phyloP scores from a whole-genome alignment of 305 asterid genomes.

The Fraxinus greggii region DNA sequence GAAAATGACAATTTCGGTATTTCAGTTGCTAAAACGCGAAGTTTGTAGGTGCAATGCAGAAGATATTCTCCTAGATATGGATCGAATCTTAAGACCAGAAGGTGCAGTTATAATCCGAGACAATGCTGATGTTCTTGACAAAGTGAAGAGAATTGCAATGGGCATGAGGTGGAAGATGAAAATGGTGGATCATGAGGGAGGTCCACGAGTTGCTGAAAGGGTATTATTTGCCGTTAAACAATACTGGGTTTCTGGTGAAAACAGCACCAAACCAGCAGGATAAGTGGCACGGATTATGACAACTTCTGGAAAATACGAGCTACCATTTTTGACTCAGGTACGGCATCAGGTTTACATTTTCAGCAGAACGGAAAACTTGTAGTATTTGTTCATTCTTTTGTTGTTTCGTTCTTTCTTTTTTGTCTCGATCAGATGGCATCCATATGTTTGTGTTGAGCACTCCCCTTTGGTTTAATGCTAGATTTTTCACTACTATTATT shows the following conservation, averaged over 20 bases:
- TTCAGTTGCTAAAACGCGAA: neutral
- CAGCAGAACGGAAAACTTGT: neutral
- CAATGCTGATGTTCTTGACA: constrained; percentile 31
- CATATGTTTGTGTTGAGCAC: neutral
- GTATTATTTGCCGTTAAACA: constrained; percentile 39
- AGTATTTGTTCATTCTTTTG: neutral
- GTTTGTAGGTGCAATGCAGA: constrained; percentile 39
- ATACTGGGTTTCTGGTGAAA: constrained; percentile 39
- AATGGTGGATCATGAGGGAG: constrained; percentile 47
- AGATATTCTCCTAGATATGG: constrained; percentile 55
- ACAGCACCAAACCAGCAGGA: constrained; percentile 16
- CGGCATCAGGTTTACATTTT: neutral
- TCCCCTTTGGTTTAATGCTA: neutral
- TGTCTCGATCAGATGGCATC: neutral
- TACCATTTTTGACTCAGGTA: neutral
- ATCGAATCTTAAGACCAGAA: constrained; percentile 53
- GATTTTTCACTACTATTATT: no score
- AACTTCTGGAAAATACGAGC: neutral
- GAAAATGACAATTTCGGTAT: neutral
- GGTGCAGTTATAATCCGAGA: constrained; percentile 57
- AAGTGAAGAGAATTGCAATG: constrained; percentile 33
- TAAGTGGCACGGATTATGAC: neutral
- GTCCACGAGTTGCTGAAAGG: constrained; percentile 42
- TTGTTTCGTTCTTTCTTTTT: neutral
- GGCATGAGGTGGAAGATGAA: constrained; percentile 54